A percentile compares a stretch with the other conserved stretches of the same genome.
These are phyloP conservation scores for Backusella liffmaniae DNA, from an alignment of 192 early-diverging fungal genomes.

Conservation along the genomic window DNA sequence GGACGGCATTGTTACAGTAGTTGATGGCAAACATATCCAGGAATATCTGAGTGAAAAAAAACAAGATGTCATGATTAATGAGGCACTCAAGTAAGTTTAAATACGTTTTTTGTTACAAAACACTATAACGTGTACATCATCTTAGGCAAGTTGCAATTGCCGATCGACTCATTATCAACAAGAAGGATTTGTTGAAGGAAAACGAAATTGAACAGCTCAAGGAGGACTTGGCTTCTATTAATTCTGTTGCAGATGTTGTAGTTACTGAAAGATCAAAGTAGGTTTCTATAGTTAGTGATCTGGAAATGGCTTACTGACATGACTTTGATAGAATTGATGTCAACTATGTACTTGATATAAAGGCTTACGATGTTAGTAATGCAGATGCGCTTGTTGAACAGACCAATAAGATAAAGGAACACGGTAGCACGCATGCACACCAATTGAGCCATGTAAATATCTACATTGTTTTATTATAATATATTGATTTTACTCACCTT, in stretches of 20 bases:
- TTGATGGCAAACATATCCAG: slow-evolving; percentile 39
- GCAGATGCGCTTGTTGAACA: slow-evolving; percentile 16
- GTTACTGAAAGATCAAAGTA: slow-evolving; percentile 47
- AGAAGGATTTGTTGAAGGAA: slow-evolving; percentile 57
- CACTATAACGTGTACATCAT: neutral
- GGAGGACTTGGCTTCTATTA: slow-evolving; percentile 42
- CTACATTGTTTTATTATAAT: neutral
- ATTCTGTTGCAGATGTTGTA: slow-evolving; percentile 48
- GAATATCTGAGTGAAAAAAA: slow-evolving; percentile 52
- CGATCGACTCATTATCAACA: slow-evolving; percentile 72
- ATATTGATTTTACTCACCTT: neutral
- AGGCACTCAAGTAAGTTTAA: slow-evolving; percentile 54
- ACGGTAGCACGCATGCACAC: slow-evolving; percentile 20
- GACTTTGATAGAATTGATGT: slow-evolving; percentile 46
- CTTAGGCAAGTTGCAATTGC: slow-evolving; percentile 67
- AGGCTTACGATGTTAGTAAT: slow-evolving; percentile 51
- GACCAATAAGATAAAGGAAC: slow-evolving; percentile 26
- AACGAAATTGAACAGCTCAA: slow-evolving; percentile 35
- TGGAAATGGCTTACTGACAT: neutral
- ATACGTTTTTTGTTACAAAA: neutral
- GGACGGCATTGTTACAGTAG: slow-evolving; percentile 24
- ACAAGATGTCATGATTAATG: slow-evolving; percentile 54
- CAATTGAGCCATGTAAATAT: slow-evolving; percentile 27
- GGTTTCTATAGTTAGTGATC: neutral
- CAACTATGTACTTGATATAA: slow-evolving; percentile 59